These are phyloP conservation scores for Thermochaetoides thermophila DNA, from an alignment of 495 filamentous ascomycete species.

Conservation along the genomic window DNA sequence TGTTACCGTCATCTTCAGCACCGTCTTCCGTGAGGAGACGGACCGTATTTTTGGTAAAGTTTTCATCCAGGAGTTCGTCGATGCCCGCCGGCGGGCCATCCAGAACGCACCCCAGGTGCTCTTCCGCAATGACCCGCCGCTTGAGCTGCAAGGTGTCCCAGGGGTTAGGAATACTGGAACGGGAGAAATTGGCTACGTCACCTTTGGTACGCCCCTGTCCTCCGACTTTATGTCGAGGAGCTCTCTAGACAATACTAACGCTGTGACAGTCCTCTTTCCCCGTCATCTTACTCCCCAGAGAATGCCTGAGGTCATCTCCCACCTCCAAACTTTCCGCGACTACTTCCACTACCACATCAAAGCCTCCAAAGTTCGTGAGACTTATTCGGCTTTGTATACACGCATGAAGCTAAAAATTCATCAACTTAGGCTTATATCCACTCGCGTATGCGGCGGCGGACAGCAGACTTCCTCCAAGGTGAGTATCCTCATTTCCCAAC, in stretches of 20 bases:
- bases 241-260: too few relatives aligned
- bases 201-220: slow-evolving; percentile 66
- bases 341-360: slow-evolving; percentile 99
- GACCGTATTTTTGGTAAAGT: slow-evolving; percentile 95
- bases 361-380: slow-evolving; percentile 68
- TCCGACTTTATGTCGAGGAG: too few relatives aligned
- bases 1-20: slow-evolving; percentile 98
- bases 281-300: slow-evolving; percentile 81
- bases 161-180: slow-evolving; percentile 59
- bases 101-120: slow-evolving; percentile 99
- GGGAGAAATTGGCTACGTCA: slow-evolving; percentile 89
- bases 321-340: slow-evolving; percentile 98
- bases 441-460: slow-evolving; percentile 89
- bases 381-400: too few relatives aligned
- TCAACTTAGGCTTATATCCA: slow-evolving; percentile 75
- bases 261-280: slow-evolving; percentile 73
- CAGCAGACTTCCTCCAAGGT: slow-evolving; percentile 97
- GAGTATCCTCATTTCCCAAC: not conserved
- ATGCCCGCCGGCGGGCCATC: slow-evolving; percentile 82
- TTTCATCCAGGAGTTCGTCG: slow-evolving; percentile 89
- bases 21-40: slow-evolving; percentile 92
- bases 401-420: not conserved
- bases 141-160: slow-evolving; percentile 76
- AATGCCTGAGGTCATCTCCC: slow-evolving; percentile 87
- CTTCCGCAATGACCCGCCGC: slow-evolving; percentile 83